phyloP scores from a whole-genome alignment of 306 rosid genomes.

The Medicago arabica region DNA sequence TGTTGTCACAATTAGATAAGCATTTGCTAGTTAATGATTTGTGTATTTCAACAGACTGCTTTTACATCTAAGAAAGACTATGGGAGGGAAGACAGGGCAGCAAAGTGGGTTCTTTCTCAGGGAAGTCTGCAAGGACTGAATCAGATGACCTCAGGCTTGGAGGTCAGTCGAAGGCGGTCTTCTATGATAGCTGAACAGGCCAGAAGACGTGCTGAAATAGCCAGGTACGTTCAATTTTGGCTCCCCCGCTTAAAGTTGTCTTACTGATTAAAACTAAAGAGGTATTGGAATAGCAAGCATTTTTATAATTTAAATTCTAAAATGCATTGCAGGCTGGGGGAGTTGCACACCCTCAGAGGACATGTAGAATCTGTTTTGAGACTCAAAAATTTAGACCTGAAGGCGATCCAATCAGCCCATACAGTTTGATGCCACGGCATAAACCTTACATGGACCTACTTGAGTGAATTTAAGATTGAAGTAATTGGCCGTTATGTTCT shows the following conservation, averaged over 20 bases:
- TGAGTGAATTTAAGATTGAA: slow-evolving; percentile 33
- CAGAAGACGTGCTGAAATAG: slow-evolving; percentile 72
- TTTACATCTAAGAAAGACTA: slow-evolving; percentile 78
- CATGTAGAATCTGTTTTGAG: slow-evolving; percentile 76
- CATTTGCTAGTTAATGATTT: slow-evolving; percentile 13
- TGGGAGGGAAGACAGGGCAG: slow-evolving; percentile 76
- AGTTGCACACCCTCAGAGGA: slow-evolving; percentile 74
- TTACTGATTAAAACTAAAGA: slow-evolving; percentile 5
- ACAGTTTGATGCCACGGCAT: slow-evolving; percentile 55
- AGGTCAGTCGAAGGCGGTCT: slow-evolving; percentile 47
- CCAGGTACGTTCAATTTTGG: slow-evolving; percentile 49
- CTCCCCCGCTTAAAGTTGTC: slow-evolving; percentile 6
- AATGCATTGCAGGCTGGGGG: slow-evolving; percentile 68
- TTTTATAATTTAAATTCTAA: slow-evolving; percentile 21
- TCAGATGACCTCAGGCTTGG: slow-evolving; percentile 42
- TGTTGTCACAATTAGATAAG: slow-evolving; percentile 11
- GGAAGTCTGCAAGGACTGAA: slow-evolving; percentile 72
- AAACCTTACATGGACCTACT: not conserved
- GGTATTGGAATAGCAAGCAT: not conserved
- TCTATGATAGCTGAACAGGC: slow-evolving; percentile 74
- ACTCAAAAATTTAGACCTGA: slow-evolving; percentile 68
- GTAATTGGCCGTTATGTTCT: slow-evolving; percentile 36
- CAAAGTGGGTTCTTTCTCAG: slow-evolving; percentile 80
- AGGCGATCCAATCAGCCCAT: slow-evolving; percentile 58
- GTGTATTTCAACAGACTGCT: slow-evolving; percentile 70